phyloP scores from a whole-genome alignment of 352 stramenopile species.

The Blastocystis sp. region DNA sequence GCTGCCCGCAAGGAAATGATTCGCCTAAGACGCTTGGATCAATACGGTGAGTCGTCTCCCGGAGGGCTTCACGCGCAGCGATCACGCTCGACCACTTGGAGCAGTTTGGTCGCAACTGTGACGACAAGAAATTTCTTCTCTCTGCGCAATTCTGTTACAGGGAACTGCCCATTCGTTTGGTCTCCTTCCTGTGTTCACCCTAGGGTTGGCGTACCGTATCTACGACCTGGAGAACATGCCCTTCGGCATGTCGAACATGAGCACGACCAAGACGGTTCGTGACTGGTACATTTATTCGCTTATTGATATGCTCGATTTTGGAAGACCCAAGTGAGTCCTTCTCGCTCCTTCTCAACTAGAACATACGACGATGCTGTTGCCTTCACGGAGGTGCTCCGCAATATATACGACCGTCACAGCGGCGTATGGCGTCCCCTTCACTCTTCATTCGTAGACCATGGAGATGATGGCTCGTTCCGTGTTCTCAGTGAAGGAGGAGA shows the following conservation, averaged over 20 bases:
- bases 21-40: constrained; percentile 56
- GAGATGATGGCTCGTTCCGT: constrained; percentile 98
- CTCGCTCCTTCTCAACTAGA: constrained; percentile 27
- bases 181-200: background rate
- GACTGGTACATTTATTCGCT: constrained; percentile 77
- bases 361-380: constrained; percentile 68
- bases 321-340: constrained; percentile 68
- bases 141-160: constrained; percentile 91
- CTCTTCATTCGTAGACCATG: constrained; percentile 85
- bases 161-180: constrained; percentile 91
- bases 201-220: constrained; percentile 83
- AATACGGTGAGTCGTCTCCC: constrained; percentile 45
- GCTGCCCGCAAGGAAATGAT: constrained; percentile 43
- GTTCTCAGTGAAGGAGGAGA: constrained; percentile 89
- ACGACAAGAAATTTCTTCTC: constrained; percentile 81
- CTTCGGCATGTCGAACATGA: constrained; percentile 79
- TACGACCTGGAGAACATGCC: constrained; percentile 90
- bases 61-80: background rate
- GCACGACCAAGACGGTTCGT: constrained; percentile 73
- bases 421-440: background rate
- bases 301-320: constrained; percentile 73
- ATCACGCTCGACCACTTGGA: constrained; percentile 82
- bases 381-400: constrained; percentile 67
- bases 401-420: constrained; percentile 65
- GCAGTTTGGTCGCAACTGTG: constrained; percentile 81